These are phyloP conservation scores for Henningerozyma blattae DNA, from an alignment of 805 yeast species.

Conservation along the genomic window DNA sequence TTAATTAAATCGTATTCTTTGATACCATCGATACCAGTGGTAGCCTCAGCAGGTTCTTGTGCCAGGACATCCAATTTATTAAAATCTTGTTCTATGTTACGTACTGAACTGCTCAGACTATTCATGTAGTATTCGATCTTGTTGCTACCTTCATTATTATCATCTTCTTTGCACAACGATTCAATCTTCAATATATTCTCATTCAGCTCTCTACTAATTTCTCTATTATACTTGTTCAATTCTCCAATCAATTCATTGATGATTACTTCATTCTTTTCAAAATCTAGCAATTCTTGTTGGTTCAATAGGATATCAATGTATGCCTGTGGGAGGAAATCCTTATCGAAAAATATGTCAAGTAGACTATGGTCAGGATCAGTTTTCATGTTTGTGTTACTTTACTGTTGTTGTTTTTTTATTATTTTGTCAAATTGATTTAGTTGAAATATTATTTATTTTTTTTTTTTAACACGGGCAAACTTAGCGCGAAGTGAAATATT, in stretches of 20 bases:
- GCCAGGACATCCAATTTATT: no score
- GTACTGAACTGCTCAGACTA: constrained; percentile 44
- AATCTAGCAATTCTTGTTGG: constrained; percentile 22
- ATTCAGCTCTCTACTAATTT: constrained; percentile 43
- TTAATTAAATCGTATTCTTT: background rate
- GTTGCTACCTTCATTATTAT: constrained; percentile 7
- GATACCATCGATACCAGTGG: background rate
- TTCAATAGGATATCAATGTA: constrained; percentile 53
- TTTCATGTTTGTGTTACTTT: no score
- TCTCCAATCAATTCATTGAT: constrained; percentile 43
- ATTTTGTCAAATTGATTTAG: no score
- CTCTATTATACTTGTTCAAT: constrained; percentile 50
- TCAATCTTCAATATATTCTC: constrained; percentile 36
- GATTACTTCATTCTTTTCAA: constrained; percentile 33
- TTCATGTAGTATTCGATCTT: constrained; percentile 57
- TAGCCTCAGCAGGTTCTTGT: background rate
- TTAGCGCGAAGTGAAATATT: no score
- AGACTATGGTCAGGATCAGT: constrained; percentile 30
- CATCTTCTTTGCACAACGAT: constrained; percentile 27
- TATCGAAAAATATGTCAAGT: constrained; percentile 52
- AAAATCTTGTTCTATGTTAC: constrained; percentile 41
- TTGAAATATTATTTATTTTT: no score
- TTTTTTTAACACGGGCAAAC: no score
- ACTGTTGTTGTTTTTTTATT: no score
- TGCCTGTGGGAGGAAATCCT: constrained; percentile 49